Evolutionary conservation across 257 asterid genomes (phyloP), one percentile per base, ranked within the genome.

Genomic region (Mentha longifolia): DNA sequence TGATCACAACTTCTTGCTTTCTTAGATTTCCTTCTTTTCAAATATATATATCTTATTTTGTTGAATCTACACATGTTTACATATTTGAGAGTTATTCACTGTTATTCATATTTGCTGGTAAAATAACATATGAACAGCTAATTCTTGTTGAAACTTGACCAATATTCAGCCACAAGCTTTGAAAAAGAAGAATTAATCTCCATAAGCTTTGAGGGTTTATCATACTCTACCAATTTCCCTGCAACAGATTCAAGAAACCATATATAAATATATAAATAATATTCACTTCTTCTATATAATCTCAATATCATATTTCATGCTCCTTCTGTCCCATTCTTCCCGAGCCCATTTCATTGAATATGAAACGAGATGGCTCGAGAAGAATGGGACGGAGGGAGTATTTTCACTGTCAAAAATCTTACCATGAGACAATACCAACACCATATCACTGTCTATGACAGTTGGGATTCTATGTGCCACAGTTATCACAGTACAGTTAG

Each of bases 401-500:
- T 22, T 22, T 22, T 28, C 31, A 28, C 31, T 35, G 8, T 35
- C 39, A 35, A 35, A 33, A 35, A 37, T n/a, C 80, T 0, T 84
- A 87, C 97, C 97, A 33, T 81, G 82, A 59, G 92, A 85, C 67
- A 92, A 84, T 68, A 86, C 87, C 84, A 89, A 71, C 77, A 92
- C 95, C 97, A 85, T 89, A 59, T 86, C 88, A 74, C 96, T 87
- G 75, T 92, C 97, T 60, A 89, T 70, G 28, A 92, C 96, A 6
- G 96, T 92, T 35, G 97, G 97, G 69, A 89, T 90, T 72, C 97
- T 80, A 56, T 92, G 97, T 49, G 97, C 97, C 60, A 86, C 93
- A 0, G 93, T 89, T 52, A 92, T 74, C 1, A 92, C 96, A 0
- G 90, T 89, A 66, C 93, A 83, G 28, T 83, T 71, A 3, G 81